phyloP scores from a whole-genome alignment of 768 basidiomycete species.

The Filobasidium wieringae region DNA sequence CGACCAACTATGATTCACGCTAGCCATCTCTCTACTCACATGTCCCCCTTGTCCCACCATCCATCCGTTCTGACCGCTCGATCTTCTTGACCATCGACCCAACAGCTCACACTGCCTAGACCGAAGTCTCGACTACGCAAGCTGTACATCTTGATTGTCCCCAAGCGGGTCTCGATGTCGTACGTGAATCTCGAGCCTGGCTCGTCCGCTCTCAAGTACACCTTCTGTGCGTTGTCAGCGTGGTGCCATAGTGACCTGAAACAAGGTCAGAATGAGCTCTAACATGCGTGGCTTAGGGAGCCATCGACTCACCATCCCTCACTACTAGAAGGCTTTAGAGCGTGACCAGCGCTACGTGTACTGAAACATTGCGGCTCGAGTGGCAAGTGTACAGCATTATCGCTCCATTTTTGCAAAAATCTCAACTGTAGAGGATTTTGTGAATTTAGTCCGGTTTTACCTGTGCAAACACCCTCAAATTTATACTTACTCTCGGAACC shows the following conservation, averaged over 20 bases:
- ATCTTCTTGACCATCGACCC: constrained; percentile 26
- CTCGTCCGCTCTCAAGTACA: constrained; percentile 25
- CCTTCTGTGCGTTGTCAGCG: constrained; percentile 31
- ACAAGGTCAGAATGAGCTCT: neutral
- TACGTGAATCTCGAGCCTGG: constrained; percentile 27
- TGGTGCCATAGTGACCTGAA: constrained; percentile 28
- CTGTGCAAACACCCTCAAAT: neutral
- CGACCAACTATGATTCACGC: neutral
- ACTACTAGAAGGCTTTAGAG: neutral
- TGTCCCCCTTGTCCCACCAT: constrained; percentile 31
- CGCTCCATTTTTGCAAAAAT: constrained; percentile 12
- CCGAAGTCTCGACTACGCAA: constrained; percentile 31
- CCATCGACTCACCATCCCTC: constrained; percentile 7
- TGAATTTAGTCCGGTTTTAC: neutral
- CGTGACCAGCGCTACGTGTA: constrained; percentile 7
- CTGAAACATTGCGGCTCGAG: constrained; percentile 17
- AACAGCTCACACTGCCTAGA: constrained; percentile 31
- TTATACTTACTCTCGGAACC: constrained; percentile 11
- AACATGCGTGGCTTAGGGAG: neutral
- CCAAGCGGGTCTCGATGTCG: constrained; percentile 28
- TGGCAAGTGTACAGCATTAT: constrained; percentile 3
- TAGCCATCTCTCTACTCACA: constrained; percentile 15
- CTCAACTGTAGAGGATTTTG: constrained; percentile 1
- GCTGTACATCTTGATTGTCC: constrained; percentile 34
- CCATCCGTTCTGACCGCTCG: constrained; percentile 23